phyloP scores from a whole-genome alignment of 225 moss, liverwort and hornwort genomes.

The Neckera pumila region DNA sequence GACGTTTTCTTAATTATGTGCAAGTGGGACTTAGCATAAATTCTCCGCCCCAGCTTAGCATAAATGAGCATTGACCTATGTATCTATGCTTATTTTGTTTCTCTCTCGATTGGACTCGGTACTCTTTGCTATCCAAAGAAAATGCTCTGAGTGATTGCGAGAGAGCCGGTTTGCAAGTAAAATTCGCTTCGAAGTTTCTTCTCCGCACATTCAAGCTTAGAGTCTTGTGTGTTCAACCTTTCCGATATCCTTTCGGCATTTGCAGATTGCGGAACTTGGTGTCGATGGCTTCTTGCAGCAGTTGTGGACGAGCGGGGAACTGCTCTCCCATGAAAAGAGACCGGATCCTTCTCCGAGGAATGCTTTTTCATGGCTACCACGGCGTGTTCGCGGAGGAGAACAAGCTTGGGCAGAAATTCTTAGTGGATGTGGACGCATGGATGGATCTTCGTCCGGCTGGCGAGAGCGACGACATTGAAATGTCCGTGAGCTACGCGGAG shows the following conservation, averaged over 20 bases:
- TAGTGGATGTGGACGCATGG: conserved; percentile 88
- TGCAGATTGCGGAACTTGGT: neutral
- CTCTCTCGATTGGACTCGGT: no score
- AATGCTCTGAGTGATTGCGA: neutral
- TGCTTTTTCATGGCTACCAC: conserved; percentile 86
- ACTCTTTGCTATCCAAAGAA: neutral
- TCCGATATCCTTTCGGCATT: neutral
- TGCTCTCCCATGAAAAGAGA: conserved; percentile 25
- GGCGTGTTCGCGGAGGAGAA: conserved; percentile 71
- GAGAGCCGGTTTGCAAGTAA: neutral
- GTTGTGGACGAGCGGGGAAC: neutral
- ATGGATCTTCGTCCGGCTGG: conserved; percentile 59
- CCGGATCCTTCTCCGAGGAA: conserved; percentile 59
- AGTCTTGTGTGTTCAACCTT: neutral
- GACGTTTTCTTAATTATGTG: conserved; percentile 13
- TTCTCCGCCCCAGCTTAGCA: no score
- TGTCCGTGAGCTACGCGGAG: conserved; percentile 75
- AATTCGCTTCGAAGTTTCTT: neutral
- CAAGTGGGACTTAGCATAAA: neutral
- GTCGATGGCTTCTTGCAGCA: conserved; percentile 10
- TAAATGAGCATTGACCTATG: no score
- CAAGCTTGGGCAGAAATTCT: conserved; percentile 79
- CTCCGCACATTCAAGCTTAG: neutral
- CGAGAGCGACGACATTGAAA: conserved; percentile 48
- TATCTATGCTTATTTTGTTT: no score